A percentile compares a stretch with the other conserved stretches of the same genome.
Evolutionary conservation across 331 rosid species (phyloP).

Genomic region (Arachis monticola): DNA sequence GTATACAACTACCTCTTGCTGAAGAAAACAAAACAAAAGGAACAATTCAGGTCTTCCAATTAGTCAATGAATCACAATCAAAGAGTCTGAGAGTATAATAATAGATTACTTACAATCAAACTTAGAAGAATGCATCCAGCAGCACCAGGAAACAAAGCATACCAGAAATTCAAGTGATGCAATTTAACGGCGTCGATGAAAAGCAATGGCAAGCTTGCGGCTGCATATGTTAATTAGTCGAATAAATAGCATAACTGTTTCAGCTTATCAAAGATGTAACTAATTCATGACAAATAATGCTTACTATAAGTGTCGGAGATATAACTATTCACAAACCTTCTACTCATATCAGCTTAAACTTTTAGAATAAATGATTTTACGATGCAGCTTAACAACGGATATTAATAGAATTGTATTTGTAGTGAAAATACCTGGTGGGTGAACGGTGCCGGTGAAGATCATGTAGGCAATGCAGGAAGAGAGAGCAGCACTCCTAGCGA

Average conservation of each 20-base stretch:
- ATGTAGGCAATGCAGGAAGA: constrained; percentile 87
- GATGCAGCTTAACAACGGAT: no score
- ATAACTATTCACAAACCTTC: no score
- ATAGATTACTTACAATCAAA: constrained; percentile 63
- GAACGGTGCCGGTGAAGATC: constrained; percentile 72
- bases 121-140: constrained; percentile 78
- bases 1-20: constrained; percentile 87
- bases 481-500: constrained; percentile 69
- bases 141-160: constrained; percentile 78
- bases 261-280: no score
- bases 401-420: neutral
- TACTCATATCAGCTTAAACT: no score
- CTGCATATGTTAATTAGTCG: constrained; percentile 46
- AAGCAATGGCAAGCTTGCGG: constrained; percentile 86
- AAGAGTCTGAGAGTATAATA: neutral
- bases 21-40: constrained; percentile 32
- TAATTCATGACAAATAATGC: no score
- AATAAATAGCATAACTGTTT: neutral
- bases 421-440: constrained; percentile 76
- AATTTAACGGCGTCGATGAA: constrained; percentile 90
- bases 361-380: no score
- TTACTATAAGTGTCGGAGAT: no score
- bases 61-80: constrained; percentile 4
- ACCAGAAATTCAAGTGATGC: constrained; percentile 81
- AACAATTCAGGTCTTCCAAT: constrained; percentile 1